Evolutionary conservation across 306 rosid species (phyloP).

Genomic region (Styphnolobium japonicum): DNA sequence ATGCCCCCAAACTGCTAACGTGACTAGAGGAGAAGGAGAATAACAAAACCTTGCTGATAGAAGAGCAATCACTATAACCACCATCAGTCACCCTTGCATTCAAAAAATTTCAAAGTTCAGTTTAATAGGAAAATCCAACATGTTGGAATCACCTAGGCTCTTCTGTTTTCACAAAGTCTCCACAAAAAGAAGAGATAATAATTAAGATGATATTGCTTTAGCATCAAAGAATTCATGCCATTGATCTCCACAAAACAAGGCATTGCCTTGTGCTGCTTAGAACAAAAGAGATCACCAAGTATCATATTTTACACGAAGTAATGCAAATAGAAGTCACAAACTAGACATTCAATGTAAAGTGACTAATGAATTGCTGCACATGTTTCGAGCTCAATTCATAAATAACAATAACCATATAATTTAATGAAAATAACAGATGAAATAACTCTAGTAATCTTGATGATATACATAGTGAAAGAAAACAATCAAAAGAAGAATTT

Average conservation of each 20-base stretch:
- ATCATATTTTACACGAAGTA: neutral
- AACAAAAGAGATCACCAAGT: neutral
- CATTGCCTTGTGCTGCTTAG: neutral
- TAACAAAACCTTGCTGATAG: neutral
- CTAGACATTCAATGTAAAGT: neutral
- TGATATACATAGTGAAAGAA: conserved; percentile 13
- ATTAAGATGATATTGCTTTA: neutral
- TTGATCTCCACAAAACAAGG: too few species aligned
- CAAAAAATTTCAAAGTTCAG: neutral
- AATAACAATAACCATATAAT: neutral
- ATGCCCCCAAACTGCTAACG: neutral
- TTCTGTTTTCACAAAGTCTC: neutral
- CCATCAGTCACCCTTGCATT: neutral
- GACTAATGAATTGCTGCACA: neutral
- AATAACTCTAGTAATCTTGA: neutral
- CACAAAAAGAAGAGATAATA: neutral
- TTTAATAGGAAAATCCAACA: neutral
- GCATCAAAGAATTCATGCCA: neutral
- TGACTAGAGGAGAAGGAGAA: neutral
- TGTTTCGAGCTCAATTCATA: neutral
- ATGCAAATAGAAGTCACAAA: neutral
- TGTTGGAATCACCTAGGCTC: neutral
- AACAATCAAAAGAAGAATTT: neutral
- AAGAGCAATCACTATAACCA: neutral
- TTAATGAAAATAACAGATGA: neutral